A percentile compares a stretch with the other conserved stretches of the same genome.
phyloP scores from a whole-genome alignment of 495 filamentous ascomycete species.

The Alectoria sarmentosa region DNA sequence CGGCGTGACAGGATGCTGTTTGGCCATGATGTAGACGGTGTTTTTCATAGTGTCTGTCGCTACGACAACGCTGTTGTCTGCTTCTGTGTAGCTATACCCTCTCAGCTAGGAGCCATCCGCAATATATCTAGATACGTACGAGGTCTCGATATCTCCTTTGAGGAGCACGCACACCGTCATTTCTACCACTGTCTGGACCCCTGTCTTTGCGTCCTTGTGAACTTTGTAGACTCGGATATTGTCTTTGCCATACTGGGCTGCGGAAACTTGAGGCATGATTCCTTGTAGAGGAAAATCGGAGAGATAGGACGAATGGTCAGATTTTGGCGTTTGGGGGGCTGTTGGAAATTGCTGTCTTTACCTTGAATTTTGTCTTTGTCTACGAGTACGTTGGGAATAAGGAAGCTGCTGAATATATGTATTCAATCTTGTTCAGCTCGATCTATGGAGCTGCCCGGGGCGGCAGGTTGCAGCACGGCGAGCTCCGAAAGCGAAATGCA shows the following conservation, averaged over 20 bases:
- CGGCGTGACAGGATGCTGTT: conserved; percentile 86
- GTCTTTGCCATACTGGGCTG: conserved; percentile 90
- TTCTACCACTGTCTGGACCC: conserved; percentile 78
- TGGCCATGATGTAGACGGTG: conserved; percentile 89
- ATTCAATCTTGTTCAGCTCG: not conserved
- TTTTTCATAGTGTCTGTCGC: conserved; percentile 98
- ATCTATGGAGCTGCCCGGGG: conserved; percentile 11
- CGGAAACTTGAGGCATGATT: conserved; percentile 43
- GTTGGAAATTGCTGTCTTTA: not conserved
- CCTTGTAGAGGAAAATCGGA: not conserved
- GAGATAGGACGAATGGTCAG: not conserved
- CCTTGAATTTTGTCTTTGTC: not conserved
- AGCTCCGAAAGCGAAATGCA: conserved; percentile 12
- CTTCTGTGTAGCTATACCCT: conserved; percentile 66
- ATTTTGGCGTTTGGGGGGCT: not conserved
- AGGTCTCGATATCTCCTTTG: conserved; percentile 83
- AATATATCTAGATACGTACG: conserved; percentile 45
- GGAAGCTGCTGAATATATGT: conserved; percentile 8
- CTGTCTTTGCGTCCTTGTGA: conserved; percentile 64
- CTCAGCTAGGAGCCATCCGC: conserved; percentile 12
- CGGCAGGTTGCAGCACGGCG: conserved; percentile 17
- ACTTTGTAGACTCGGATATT: conserved; percentile 98
- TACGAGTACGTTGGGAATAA: not conserved
- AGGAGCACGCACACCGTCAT: conserved; percentile 90
- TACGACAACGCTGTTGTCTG: conserved; percentile 92